Evolutionary conservation across 2,329 filamentous ascomycete species (phyloP), one percentile per base, ranked within the genome.

Genomic region (Plenodomus lindquistii): DNA sequence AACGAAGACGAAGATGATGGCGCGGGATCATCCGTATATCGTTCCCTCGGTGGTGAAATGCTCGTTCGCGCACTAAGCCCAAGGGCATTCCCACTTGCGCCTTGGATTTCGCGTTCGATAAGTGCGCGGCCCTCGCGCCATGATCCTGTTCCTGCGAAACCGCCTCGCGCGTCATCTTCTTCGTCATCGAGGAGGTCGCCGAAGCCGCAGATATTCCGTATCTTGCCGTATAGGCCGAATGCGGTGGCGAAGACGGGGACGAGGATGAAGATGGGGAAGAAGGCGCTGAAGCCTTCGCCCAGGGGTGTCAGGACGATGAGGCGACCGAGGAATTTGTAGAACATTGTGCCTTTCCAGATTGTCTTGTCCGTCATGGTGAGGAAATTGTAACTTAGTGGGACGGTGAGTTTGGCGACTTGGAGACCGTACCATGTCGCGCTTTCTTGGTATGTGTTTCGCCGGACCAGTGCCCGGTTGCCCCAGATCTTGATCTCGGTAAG

Each of bases 401-500:
- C 90, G 1, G 89, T 96, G 37, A 99, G 84, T 64, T 92, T 90
- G 42, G 94, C 93, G 10, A 97, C 89, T 70, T 97, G 91, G 49
- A 91, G 86, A 1, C 91, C 88, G 68, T 97, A 99, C 91, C 95
- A 99, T 60, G 93, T 95, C 0, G 94, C 94, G 41, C 87, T 91
- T 70, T 97, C 94, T 52, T 90, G 86, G 49, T 95, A 93, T 0
- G 94, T 99, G 67, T 96, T 94, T 48, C 94, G 86, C 50, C 84
- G 85, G 39, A 97, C 93, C 5, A 99, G 79, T 0, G 94, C 93
- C 27, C 94, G 85, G 40, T 95, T 94, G 47, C 94, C 89, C 94
- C 94, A 99, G n/a, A 97, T 91, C 66, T 94, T 95, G 62, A 96
- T 90, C 67, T 96, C 91, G 13, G 87, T 91, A 65, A 99, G 86